Conservation (phyloP, 2,329 filamentous ascomycete genomes). For the Cadophora gregata region DNA sequence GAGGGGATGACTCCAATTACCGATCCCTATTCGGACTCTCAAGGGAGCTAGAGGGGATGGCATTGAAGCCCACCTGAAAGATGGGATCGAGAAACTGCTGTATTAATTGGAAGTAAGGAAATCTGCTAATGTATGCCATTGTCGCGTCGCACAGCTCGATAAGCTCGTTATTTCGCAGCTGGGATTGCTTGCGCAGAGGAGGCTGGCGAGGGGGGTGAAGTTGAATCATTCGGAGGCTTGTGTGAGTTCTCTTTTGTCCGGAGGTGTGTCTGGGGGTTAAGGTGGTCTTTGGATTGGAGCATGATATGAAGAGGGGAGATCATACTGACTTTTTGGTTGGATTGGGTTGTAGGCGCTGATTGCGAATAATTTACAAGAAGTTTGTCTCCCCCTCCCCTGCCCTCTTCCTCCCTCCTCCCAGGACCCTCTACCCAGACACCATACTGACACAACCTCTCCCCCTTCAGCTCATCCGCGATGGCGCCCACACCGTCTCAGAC, state of each 20-base stretch:
- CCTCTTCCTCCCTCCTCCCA: too few relatives aligned
- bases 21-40: too few relatives aligned
- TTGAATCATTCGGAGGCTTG: slow-evolving; percentile 90
- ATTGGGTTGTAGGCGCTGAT: slow-evolving; percentile 85
- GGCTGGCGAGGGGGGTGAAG: slow-evolving; percentile 85
- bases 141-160: slow-evolving; percentile 69
- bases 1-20: too few relatives aligned
- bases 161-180: slow-evolving; percentile 94
- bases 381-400: slow-evolving; percentile 43
- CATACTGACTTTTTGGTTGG: too few relatives aligned
- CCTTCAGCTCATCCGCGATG: slow-evolving; percentile 86
- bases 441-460: slow-evolving; percentile 26
- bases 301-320: too few relatives aligned
- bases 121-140: neutral
- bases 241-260: slow-evolving; percentile 53
- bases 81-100: too few relatives aligned
- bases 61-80: too few relatives aligned
- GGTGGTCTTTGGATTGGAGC: too few relatives aligned
- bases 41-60: too few relatives aligned
- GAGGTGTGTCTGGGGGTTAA: too few relatives aligned
- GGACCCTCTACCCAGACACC: too few relatives aligned
- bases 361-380: slow-evolving; percentile 87
- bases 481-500: slow-evolving; percentile 86
- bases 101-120: too few relatives aligned
- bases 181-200: slow-evolving; percentile 83